A percentile compares a stretch with the other conserved stretches of the same genome.
Evolutionary conservation across 306 rosid genomes (phyloP).

Genomic region (Acacia acuminata): DNA sequence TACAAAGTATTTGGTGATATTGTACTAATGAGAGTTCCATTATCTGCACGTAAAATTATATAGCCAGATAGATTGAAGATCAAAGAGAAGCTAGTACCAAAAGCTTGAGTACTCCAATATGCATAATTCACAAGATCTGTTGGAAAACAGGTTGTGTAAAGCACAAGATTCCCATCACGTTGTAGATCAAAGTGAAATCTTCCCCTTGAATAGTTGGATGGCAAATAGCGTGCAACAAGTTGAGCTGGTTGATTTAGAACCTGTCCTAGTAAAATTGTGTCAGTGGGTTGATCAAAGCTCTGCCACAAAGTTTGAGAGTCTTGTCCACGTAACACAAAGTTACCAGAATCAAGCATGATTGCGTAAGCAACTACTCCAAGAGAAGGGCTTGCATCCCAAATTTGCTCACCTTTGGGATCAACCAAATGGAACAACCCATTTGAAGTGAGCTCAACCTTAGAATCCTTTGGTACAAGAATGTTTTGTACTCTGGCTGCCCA

Average conservation of each 20-base stretch:
- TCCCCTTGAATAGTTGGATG: conserved; percentile 31
- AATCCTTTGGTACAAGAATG: conserved; percentile 33
- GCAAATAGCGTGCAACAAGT: conserved; percentile 28
- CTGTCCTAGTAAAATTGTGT: conserved; percentile 49
- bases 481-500: conserved; percentile 29
- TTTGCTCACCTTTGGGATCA: conserved; percentile 27
- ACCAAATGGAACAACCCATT: background rate
- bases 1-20: background rate
- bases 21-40: background rate
- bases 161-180: conserved; percentile 40
- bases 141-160: conserved; percentile 34
- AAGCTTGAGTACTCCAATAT: conserved; percentile 18
- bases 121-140: background rate
- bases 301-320: conserved; percentile 29
- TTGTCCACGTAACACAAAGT: conserved; percentile 18
- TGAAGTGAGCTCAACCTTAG: background rate
- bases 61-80: conserved; percentile 19
- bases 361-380: conserved; percentile 7
- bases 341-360: conserved; percentile 32
- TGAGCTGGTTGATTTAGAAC: conserved; percentile 10
- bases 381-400: conserved; percentile 16
- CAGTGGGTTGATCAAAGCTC: conserved; percentile 38
- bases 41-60: background rate
- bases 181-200: conserved; percentile 33
- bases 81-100: conserved; percentile 17